Percentiles rank a stretch among this genome's conserved stretches.
These are phyloP conservation scores for Debaryomycetaceae sp. DNA, from an alignment of 1,139 yeast genomes.

Conservation along the genomic window DNA sequence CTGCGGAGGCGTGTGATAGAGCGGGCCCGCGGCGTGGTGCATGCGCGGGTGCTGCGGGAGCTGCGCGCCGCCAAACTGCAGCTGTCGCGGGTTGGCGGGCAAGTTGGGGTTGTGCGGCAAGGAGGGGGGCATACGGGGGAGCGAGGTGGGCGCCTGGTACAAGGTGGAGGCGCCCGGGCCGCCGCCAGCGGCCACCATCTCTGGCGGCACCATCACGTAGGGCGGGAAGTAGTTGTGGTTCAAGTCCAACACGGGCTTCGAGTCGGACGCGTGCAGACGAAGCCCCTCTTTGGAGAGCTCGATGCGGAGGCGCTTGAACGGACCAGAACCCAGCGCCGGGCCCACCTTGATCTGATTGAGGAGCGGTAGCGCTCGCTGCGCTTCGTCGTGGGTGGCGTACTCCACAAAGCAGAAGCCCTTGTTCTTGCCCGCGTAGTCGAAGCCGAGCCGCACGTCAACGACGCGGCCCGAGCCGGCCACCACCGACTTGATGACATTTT, in stretches of 20 bases:
- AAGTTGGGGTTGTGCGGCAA: constrained; percentile 7
- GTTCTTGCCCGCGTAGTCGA: constrained; percentile 58
- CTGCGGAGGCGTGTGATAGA: too few relatives aligned
- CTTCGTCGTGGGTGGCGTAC: constrained; percentile 48
- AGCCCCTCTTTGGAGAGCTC: constrained; percentile 62
- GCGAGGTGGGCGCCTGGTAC: constrained; percentile 3
- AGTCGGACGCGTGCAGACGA: constrained; percentile 30
- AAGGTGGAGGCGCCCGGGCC: constrained; percentile 2
- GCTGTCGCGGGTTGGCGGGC: constrained; percentile 8
- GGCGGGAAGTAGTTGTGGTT: constrained; percentile 45
- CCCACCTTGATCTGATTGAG: constrained; percentile 40
- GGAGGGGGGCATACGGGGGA: constrained; percentile 7
- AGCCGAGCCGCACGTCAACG: constrained; percentile 59
- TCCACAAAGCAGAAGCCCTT: constrained; percentile 66
- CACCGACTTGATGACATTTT: constrained; percentile 48
- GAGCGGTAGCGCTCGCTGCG: constrained; percentile 41
- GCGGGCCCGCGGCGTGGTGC: too few relatives aligned
- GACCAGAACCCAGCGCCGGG: constrained; percentile 23
- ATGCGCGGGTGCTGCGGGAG: constrained; percentile 10
- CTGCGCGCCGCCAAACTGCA: constrained; percentile 4
- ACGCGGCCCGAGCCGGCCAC: constrained; percentile 63
- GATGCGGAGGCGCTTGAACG: constrained; percentile 42
- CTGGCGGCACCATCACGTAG: constrained; percentile 52
- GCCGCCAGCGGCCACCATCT: constrained; percentile 24
- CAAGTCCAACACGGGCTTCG: constrained; percentile 38